These are phyloP conservation scores for Phycomyces nitens DNA, from an alignment of 192 early-diverging fungal species.

Conservation along the genomic window DNA sequence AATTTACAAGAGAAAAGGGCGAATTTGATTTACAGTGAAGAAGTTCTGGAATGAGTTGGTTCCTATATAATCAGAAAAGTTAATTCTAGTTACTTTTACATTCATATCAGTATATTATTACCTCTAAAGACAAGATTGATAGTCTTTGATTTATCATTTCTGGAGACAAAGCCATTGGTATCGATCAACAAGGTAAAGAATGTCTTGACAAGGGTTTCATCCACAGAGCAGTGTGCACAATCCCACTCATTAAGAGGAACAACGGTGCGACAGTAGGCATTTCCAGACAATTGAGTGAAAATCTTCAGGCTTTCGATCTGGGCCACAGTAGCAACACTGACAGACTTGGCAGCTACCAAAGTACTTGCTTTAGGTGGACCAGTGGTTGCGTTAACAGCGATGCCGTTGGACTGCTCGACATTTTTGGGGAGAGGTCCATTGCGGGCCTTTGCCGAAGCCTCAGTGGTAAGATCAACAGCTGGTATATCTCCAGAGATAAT, in stretches of 20 bases:
- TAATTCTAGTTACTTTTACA: no score
- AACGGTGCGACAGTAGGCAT: conserved; percentile 23
- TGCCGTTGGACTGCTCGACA: no score
- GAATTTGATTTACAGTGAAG: conserved; percentile 3
- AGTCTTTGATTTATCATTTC: conserved; percentile 10
- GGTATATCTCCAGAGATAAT: no score
- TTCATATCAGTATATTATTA: background rate
- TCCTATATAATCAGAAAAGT: background rate
- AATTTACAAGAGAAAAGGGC: background rate
- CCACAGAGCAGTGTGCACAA: conserved; percentile 21
- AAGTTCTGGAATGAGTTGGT: conserved; percentile 13
- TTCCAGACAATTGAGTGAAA: conserved; percentile 16
- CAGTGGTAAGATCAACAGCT: no score
- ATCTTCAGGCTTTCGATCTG: conserved; percentile 5
- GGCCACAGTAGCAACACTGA: background rate
- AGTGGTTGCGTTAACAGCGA: no score
- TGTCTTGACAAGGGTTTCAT: conserved; percentile 6
- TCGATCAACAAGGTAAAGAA: conserved; percentile 16
- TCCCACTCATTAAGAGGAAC: background rate
- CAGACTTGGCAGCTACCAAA: background rate
- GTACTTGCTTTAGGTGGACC: background rate
- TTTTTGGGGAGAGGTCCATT: no score
- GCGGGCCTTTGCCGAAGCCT: no score
- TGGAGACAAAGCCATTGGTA: conserved; percentile 21
- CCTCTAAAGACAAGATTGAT: conserved; percentile 28